Evolutionary conservation across 1,284 basidiomycete species (phyloP).

Genomic region (Malassezia equina): DNA sequence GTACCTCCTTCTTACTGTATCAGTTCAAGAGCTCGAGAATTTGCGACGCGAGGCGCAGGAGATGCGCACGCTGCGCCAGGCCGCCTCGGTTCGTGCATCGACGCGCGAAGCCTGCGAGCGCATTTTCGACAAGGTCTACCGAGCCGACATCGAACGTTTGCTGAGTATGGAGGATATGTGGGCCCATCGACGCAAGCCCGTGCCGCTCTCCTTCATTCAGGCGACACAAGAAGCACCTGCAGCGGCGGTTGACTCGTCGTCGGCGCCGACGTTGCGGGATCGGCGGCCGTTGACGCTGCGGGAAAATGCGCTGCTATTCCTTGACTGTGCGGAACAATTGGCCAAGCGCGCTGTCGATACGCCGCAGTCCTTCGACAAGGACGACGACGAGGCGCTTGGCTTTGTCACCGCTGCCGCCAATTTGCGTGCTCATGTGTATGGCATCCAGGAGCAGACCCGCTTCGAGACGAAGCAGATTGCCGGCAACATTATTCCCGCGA

Average conservation of each 20-base stretch:
- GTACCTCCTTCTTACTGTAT: constrained; percentile 18
- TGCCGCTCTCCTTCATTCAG: constrained; percentile 55
- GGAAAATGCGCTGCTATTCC: constrained; percentile 36
- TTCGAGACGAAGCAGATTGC: constrained; percentile 99
- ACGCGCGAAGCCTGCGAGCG: constrained; percentile 56
- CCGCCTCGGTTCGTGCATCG: constrained; percentile 17
- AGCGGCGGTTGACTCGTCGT: constrained; percentile 1
- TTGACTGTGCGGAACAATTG: constrained; percentile 59
- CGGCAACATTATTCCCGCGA: constrained; percentile 89
- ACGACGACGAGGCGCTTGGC: constrained; percentile 90
- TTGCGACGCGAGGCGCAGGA: constrained; percentile 79
- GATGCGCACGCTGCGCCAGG: constrained; percentile 65
- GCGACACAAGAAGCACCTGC: background rate
- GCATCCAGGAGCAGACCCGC: constrained; percentile 72
- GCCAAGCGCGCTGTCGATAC: constrained; percentile 63
- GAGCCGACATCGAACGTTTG: constrained; percentile 74
- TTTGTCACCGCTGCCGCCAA: constrained; percentile 93
- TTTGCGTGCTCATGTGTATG: constrained; percentile 77
- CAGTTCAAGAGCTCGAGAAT: constrained; percentile 79
- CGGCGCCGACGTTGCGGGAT: constrained; percentile 22
- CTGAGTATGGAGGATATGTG: constrained; percentile 98
- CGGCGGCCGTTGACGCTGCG: constrained; percentile 31
- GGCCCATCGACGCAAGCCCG: constrained; percentile 69
- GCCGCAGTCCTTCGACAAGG: constrained; percentile 86
- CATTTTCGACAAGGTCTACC: constrained; percentile 85